Conservation (phyloP, 257 asterid species). For the Fraxinus excelsior region DNA sequence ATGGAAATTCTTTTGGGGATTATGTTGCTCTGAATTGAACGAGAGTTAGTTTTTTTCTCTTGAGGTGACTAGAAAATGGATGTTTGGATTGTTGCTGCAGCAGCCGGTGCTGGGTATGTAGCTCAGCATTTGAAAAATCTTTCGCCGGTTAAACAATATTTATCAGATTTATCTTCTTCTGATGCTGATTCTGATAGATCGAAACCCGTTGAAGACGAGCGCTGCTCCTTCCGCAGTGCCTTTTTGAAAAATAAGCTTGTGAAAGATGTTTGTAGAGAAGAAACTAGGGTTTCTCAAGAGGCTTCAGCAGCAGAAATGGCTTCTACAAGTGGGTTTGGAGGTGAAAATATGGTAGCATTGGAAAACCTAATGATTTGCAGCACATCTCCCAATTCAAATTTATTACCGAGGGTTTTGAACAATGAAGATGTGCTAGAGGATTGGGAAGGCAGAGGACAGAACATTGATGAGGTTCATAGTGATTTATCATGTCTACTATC, state of each 20-base stretch:
- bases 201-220: conserved; percentile 33
- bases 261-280: conserved; percentile 33
- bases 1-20: conserved; percentile 6
- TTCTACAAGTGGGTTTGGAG: conserved; percentile 38
- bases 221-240: conserved; percentile 22
- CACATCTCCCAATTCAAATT: conserved; percentile 25
- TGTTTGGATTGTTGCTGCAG: conserved; percentile 67
- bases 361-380: conserved; percentile 22
- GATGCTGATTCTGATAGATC: conserved; percentile 27
- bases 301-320: conserved; percentile 37
- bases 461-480: conserved; percentile 29
- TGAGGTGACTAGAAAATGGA: conserved; percentile 49
- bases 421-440: conserved; percentile 35
- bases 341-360: conserved; percentile 26
- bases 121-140: conserved; percentile 66
- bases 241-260: conserved; percentile 27
- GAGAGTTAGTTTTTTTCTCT: conserved; percentile 22
- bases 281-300: conserved; percentile 24
- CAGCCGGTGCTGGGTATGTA: conserved; percentile 75
- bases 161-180: conserved; percentile 36
- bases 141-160: conserved; percentile 37
- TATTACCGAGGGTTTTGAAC: conserved; percentile 18
- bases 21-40: conserved; percentile 21
- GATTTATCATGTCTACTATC: conserved; percentile 40
- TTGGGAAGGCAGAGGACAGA: conserved; percentile 26